A percentile compares a stretch with the other conserved stretches of the same genome.
Evolutionary conservation across 2,329 filamentous ascomycete genomes (phyloP).

Genomic region (Penicillium freii): DNA sequence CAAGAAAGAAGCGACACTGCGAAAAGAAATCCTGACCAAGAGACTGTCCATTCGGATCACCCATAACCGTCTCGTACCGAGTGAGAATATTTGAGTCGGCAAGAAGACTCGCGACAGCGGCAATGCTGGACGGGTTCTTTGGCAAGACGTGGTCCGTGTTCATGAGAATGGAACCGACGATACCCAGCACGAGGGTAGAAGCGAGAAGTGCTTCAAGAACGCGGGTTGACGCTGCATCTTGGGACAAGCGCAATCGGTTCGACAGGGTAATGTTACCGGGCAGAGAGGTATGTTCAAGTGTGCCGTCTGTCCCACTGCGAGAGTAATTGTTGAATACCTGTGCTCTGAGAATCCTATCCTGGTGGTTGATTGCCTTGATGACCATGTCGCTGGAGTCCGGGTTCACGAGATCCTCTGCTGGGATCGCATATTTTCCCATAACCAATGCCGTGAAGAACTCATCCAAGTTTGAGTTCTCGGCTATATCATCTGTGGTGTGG

Average conservation of each 20-base stretch:
- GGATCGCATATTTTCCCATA: too few relatives aligned
- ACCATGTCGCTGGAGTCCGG: not conserved
- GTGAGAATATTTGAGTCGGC: not conserved
- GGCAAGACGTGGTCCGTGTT: not conserved
- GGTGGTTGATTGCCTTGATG: not conserved
- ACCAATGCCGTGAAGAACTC: too few relatives aligned
- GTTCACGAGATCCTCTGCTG: too few relatives aligned
- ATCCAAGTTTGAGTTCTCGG: too few relatives aligned
- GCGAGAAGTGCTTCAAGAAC: not conserved
- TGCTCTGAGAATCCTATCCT: not conserved
- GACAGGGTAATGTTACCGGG: not conserved
- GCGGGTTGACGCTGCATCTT: not conserved
- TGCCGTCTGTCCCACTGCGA: not conserved
- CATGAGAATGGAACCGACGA: not conserved
- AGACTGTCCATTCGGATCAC: not conserved
- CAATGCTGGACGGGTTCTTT: not conserved
- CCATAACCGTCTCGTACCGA: not conserved
- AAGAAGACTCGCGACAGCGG: not conserved
- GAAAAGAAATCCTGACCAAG: not conserved
- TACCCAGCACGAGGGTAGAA: not conserved
- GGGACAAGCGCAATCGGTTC: not conserved
- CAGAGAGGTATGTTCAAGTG: too few relatives aligned
- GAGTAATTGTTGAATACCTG: not conserved
- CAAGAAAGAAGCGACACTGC: not conserved
- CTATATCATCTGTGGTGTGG: too few relatives aligned